phyloP scores from a whole-genome alignment of 345 rosid genomes.

The Balakata baccata region DNA sequence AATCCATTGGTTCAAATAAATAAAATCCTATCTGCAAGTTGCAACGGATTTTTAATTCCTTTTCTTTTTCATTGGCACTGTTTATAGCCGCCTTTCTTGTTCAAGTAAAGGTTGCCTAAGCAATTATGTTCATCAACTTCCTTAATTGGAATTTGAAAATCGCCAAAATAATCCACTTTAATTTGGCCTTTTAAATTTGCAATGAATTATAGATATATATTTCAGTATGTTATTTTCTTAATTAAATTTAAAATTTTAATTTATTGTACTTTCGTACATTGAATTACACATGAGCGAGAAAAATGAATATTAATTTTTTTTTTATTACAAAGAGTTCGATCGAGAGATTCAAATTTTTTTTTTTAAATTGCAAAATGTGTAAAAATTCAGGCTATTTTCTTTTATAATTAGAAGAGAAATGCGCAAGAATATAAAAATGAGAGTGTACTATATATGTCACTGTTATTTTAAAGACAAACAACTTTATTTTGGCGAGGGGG shows the following conservation, averaged over 20 bases:
- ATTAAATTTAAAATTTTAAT: too few relatives aligned
- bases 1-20: neutral
- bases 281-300: too few relatives aligned
- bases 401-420: neutral
- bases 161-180: neutral
- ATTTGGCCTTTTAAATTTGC: neutral
- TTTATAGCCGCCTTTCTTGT: slow-evolving; percentile 5
- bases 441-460: neutral
- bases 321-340: too few relatives aligned
- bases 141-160: neutral
- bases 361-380: too few relatives aligned
- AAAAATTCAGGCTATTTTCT: neutral
- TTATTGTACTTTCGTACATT: too few relatives aligned
- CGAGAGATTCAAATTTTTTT: too few relatives aligned
- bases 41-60: neutral
- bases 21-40: neutral
- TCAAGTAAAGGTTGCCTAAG: neutral
- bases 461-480: neutral
- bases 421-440: neutral
- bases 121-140: neutral
- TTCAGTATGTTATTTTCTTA: too few relatives aligned
- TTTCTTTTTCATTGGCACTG: neutral
- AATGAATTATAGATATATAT: too few relatives aligned
- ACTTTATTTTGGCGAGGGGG: slow-evolving; percentile 12
- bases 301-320: too few relatives aligned